These are phyloP conservation scores for Auricularia heimuer DNA, from an alignment of 768 basidiomycete genomes.

Conservation along the genomic window DNA sequence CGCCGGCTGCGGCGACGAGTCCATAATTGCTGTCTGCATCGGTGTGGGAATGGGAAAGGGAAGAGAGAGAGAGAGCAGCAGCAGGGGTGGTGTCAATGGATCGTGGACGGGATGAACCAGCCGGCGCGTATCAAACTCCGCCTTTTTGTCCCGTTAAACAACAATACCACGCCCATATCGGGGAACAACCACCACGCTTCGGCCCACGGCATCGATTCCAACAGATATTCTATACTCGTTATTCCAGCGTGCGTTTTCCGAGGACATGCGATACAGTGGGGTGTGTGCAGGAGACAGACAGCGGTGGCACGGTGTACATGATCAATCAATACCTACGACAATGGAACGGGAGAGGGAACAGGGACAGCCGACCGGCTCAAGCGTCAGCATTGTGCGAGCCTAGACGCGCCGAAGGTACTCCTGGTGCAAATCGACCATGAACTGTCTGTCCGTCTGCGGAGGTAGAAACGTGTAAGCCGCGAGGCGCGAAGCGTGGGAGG, in stretches of 20 bases:
- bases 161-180: background rate
- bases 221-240: too few species aligned
- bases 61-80: background rate
- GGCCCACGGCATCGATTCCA: too few species aligned
- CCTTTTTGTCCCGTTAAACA: background rate
- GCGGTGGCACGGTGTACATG: too few species aligned
- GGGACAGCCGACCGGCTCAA: too few species aligned
- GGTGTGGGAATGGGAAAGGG: background rate
- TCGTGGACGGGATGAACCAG: too few species aligned
- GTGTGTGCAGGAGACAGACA: too few species aligned
- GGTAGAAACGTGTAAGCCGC: background rate
- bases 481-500: background rate
- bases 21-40: constrained; percentile 1
- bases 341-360: too few species aligned
- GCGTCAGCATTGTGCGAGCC: background rate
- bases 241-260: too few species aligned
- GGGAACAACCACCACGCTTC: too few species aligned
- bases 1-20: constrained; percentile 3
- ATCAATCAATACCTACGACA: too few species aligned
- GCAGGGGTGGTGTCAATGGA: too few species aligned
- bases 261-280: too few species aligned
- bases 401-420: constrained; percentile 1
- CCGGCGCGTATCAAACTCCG: background rate
- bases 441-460: background rate
- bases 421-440: constrained; percentile 2